Percentiles rank a stretch among this genome's conserved stretches.
Evolutionary conservation across 257 asterid genomes (phyloP).

Genomic region (Lithospermum erythrorhizon): DNA sequence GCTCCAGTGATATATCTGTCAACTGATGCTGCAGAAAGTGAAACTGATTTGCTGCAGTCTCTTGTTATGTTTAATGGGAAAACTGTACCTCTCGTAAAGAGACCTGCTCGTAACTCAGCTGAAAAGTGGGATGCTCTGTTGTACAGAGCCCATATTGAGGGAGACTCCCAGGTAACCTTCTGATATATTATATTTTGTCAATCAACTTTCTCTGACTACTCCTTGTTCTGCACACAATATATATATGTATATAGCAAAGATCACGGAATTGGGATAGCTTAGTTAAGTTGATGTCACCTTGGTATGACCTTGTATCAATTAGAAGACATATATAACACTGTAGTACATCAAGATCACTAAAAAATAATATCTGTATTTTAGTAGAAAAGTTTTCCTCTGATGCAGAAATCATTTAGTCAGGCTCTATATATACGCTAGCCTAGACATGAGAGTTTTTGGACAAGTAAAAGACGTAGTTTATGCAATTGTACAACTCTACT

Average conservation of each 20-base stretch:
- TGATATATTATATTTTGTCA: not conserved
- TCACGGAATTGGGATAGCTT: not conserved
- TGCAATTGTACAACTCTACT: too few relatives aligned
- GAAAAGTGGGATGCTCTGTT: slow-evolving; percentile 98
- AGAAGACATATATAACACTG: not conserved
- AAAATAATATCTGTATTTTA: too few relatives aligned
- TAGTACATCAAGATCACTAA: not conserved
- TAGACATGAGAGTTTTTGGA: too few relatives aligned
- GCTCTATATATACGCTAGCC: too few relatives aligned
- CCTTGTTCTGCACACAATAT: not conserved
- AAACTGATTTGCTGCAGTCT: slow-evolving; percentile 81
- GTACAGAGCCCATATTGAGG: slow-evolving; percentile 79
- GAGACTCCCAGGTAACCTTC: slow-evolving; percentile 64
- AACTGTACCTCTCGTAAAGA: slow-evolving; percentile 72
- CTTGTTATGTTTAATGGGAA: slow-evolving; percentile 57
- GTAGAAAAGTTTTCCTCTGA: too few relatives aligned
- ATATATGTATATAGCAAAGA: not conserved
- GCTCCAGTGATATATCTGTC: slow-evolving; percentile 82
- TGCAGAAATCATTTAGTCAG: too few relatives aligned
- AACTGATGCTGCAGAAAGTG: slow-evolving; percentile 94
- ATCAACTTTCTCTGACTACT: not conserved
- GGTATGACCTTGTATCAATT: not conserved
- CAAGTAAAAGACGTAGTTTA: too few relatives aligned
- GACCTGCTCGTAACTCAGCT: slow-evolving; percentile 78
- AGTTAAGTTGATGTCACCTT: not conserved